Base-by-base conservation (phyloP, 139 green algal genomes). In the Tetraselmis chui region DNA sequence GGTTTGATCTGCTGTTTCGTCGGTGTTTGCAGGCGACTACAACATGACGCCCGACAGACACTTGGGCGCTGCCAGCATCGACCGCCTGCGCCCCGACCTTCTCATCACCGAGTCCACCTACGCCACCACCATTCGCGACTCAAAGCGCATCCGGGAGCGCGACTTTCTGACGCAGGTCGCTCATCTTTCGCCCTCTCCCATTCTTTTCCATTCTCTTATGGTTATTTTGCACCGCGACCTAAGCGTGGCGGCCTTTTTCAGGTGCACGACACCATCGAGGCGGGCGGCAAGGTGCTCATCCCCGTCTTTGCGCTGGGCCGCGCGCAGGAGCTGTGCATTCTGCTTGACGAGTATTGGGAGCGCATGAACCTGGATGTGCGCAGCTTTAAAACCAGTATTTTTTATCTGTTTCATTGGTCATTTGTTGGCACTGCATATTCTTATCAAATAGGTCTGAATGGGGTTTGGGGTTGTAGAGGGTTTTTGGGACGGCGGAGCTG, bases 281-380 rank as follows among this genome's bases (percentile, higher is more conserved):
- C 45, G 0, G 90, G 90, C 1, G 91, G 91, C 59, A 95, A 94
- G 80, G 85, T 91, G 23, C 75, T 91, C 76, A 89, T 91, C 30
- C 84, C 87, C 1, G 87, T 91, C 30, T 91, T 91, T 76, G 84
- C 88, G 30, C 83, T 90, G n/a, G 87, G 87, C 24, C 81, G 85
- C 5, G 85, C 89, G 11, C 89, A 95, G 82, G 91, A 96, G 89
- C 87, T 96, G 83, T 82, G 90, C 29, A 86, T 95, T 30, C 85
- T 96, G 59, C 82, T 96, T n/a, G 90, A 93, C 26, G 92, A 95
- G 31, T 92, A 86, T 85, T 96, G 92, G 92, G 82, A 91, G 79
- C 74, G 88, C 1, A 82, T 84, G 45, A 79, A 87, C 1, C 84
- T 93, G n/a, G 32, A 84, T 76, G 86, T 90, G 32, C 2, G 80